phyloP scores from a whole-genome alignment of 129 eudicot genomes.

The Deinandra increscens region DNA sequence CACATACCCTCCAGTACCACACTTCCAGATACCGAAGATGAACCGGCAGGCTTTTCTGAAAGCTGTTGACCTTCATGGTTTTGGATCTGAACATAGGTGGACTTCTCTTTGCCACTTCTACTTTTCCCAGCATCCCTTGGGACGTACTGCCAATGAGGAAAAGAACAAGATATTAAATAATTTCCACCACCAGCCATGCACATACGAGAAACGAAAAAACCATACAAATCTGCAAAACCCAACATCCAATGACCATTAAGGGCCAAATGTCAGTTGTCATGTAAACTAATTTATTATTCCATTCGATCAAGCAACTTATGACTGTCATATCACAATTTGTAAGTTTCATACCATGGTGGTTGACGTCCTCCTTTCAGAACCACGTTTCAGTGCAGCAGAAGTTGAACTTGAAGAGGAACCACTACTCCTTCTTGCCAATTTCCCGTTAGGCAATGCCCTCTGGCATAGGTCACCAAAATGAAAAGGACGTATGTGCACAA shows the following conservation, averaged over 20 bases:
- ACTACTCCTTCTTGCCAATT: constrained; percentile 49
- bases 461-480: constrained; percentile 29
- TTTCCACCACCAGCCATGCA: constrained; percentile 20
- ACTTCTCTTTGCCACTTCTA: constrained; percentile 61
- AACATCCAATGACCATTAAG: constrained; percentile 10
- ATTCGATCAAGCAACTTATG: background rate
- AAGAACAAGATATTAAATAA: constrained; percentile 23
- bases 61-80: constrained; percentile 52
- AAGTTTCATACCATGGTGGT: constrained; percentile 49
- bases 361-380: constrained; percentile 55
- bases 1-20: constrained; percentile 54
- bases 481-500: constrained; percentile 7
- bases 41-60: constrained; percentile 39
- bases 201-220: constrained; percentile 18
- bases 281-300: background rate
- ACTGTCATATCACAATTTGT: background rate
- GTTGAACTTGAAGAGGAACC: constrained; percentile 59
- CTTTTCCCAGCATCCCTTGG: constrained; percentile 60
- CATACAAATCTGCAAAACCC: constrained; percentile 7
- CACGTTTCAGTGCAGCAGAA: constrained; percentile 52
- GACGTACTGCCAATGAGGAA: constrained; percentile 59
- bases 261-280: constrained; percentile 9
- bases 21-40: constrained; percentile 46
- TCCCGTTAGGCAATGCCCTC: constrained; percentile 63
- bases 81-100: constrained; percentile 54